Evolutionary conservation across 495 filamentous ascomycete species (phyloP), one percentile per base, ranked within the genome.

Genomic region (Neurospora cerealis): DNA sequence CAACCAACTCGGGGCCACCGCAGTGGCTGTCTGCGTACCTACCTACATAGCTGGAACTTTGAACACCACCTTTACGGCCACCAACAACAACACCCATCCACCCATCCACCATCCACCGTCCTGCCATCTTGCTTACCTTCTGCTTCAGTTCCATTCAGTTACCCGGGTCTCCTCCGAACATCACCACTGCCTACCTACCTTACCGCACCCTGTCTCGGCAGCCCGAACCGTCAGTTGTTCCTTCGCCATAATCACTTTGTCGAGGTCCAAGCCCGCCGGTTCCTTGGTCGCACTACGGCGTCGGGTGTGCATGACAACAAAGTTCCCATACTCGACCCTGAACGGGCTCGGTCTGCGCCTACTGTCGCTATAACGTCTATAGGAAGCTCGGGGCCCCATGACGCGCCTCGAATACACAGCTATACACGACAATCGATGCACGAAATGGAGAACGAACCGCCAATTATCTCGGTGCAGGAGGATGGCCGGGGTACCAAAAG

Each of bases 401-500:
- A 80, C 71, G 73, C 60, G 54, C 32, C 75, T 76, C 66, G 70
- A 54, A 71, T 69, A 72, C 71, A 72, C 69, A 73, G 38, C 70
- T 34, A 71, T 69, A 71, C 38, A 17, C 54, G 19, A 73, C 48
- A 70, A 76, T 39, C 75, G 75, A 77, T 66, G 46, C 71, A 73
- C 74, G 81, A 75, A 77, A 87, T 85, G 81, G 85, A 87, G 76
- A 82, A 83, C 79, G 83, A 85, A 46, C 76, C 79, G 42, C 81
- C 79, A 24, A 70, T 76, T 70, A 70, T 75, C 69, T 54, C 73
- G 21, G 80, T 80, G 71, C 80, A 82, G 32, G 82, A 83, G 32
- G 82, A 80, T 70, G 79, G 79, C 70, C 75, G 81, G 48, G 38
- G 42, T 42, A 81, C 83, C 66, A 84, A 80, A 74, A 79, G 83